Evolutionary conservation across 768 basidiomycete species (phyloP).

Genomic region (Chlorophyllum brunneum): DNA sequence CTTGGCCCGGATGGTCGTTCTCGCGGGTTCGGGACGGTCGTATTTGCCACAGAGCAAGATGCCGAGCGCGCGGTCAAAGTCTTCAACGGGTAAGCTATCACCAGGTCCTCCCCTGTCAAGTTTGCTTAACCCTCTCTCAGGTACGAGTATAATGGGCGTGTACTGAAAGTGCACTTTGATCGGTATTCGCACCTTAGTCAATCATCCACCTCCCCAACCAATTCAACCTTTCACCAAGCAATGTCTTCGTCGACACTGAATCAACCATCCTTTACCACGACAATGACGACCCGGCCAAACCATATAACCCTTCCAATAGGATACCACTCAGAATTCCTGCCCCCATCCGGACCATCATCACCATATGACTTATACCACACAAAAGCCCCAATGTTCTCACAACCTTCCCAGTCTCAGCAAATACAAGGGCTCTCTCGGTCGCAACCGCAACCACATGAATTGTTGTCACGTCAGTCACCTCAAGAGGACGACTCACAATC

Average conservation of each 20-base stretch:
- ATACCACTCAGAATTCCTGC: constrained; percentile 10
- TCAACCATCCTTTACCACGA: constrained; percentile 10
- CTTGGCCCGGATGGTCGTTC: constrained; percentile 86
- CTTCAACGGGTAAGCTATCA: constrained; percentile 79
- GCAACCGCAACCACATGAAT: constrained; percentile 13
- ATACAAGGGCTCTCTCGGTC: constrained; percentile 2
- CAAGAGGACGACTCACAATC: not conserved
- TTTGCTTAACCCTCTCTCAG: constrained; percentile 34
- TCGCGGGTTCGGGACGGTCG: constrained; percentile 90
- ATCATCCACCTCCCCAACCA: constrained; percentile 1
- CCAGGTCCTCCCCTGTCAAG: constrained; percentile 1
- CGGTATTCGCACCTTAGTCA: constrained; percentile 51
- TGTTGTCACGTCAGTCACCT: not conserved
- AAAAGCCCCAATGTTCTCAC: constrained; percentile 5
- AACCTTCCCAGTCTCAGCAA: not conserved
- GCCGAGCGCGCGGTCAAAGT: constrained; percentile 80
- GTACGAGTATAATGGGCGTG: constrained; percentile 83
- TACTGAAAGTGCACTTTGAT: constrained; percentile 89
- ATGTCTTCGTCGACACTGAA: not conserved
- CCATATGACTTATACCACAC: constrained; percentile 21
- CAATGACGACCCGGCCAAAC: constrained; percentile 10
- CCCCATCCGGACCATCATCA: constrained; percentile 14
- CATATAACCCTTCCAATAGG: constrained; percentile 2
- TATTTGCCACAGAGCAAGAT: constrained; percentile 79
- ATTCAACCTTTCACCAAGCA: constrained; percentile 12